Evolutionary conservation across 306 rosid species (phyloP).

Genomic region (Aeschynomene evenia): DNA sequence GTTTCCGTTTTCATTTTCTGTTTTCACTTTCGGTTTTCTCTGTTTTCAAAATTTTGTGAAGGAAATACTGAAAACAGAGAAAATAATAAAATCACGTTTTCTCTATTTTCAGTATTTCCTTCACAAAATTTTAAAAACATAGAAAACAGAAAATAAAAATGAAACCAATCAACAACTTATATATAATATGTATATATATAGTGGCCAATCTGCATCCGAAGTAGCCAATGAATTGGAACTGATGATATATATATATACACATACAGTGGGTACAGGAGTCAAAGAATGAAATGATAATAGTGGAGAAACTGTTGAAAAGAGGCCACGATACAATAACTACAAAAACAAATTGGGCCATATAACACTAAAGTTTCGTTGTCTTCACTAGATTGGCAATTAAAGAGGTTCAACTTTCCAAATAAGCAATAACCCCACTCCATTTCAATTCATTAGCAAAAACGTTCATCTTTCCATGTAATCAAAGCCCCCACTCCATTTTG

Average conservation of each 20-base stretch:
- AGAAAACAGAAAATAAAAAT: too few relatives aligned
- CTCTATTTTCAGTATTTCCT: too few relatives aligned
- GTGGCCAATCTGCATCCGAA: slow-evolving; percentile 3
- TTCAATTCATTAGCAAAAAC: slow-evolving; percentile 1
- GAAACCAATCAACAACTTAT: too few relatives aligned
- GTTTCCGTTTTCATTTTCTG: too few relatives aligned
- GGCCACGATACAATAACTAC: slow-evolving; percentile 21
- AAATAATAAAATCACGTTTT: too few relatives aligned
- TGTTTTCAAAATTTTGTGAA: too few relatives aligned
- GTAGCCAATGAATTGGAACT: slow-evolving; percentile 1
- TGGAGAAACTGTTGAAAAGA: slow-evolving; percentile 54
- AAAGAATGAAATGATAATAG: slow-evolving; percentile 37
- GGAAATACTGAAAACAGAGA: too few relatives aligned
- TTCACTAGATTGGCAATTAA: slow-evolving; percentile 19
- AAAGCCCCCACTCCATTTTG: slow-evolving; percentile 37
- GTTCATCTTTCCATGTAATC: slow-evolving; percentile 42
- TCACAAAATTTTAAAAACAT: too few relatives aligned
- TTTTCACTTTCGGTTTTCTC: too few relatives aligned
- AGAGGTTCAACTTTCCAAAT: slow-evolving; percentile 32
- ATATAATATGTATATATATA: too few relatives aligned
- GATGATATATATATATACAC: too few relatives aligned
- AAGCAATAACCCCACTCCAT: slow-evolving; percentile 40
- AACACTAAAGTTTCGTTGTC: slow-evolving; percentile 25
- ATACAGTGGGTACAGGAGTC: slow-evolving; percentile 5
- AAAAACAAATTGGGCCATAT: slow-evolving; percentile 29